Evolutionary conservation across 352 stramenopile genomes (phyloP).

Genomic region (Phytophthora niederhauseri): DNA sequence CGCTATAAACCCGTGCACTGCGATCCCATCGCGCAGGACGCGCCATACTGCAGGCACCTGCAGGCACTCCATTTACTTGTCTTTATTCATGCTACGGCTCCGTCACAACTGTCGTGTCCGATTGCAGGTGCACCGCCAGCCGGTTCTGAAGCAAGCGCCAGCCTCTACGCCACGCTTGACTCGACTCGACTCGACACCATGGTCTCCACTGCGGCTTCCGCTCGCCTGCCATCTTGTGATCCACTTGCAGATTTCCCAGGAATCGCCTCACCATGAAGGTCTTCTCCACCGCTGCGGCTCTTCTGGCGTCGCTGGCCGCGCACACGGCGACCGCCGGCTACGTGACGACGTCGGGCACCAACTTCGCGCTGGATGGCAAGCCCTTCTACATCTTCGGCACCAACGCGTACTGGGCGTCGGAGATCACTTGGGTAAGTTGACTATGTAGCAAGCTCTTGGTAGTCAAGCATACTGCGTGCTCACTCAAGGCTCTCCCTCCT

Average conservation of each 20-base stretch:
- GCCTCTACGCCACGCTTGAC: conserved; percentile 15
- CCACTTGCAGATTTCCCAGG: conserved; percentile 27
- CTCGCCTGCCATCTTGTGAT: conserved; percentile 12
- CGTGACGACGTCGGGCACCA: conserved; percentile 39
- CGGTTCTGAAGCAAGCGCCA: conserved; percentile 24
- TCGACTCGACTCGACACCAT: conserved; percentile 1
- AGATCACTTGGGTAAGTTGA: conserved; percentile 34
- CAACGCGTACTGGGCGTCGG: conserved; percentile 40
- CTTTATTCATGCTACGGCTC: not conserved
- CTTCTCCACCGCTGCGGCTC: conserved; percentile 17
- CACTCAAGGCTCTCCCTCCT: not conserved
- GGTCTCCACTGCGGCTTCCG: conserved; percentile 9
- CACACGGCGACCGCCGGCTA: conserved; percentile 22
- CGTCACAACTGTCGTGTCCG: not conserved
- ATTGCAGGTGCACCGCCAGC: conserved; percentile 6
- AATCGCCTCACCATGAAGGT: conserved; percentile 33
- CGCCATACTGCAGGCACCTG: not conserved
- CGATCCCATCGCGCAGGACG: not conserved
- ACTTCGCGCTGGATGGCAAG: conserved; percentile 34
- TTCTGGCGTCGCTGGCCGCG: conserved; percentile 14
- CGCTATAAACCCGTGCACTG: not conserved
- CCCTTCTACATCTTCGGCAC: conserved; percentile 44
- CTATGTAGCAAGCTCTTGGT: not conserved
- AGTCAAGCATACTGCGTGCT: not conserved
- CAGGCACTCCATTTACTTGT: not conserved